Conservation (phyloP, 1,139 yeast species). For the Hanseniaspora uvarum region DNA sequence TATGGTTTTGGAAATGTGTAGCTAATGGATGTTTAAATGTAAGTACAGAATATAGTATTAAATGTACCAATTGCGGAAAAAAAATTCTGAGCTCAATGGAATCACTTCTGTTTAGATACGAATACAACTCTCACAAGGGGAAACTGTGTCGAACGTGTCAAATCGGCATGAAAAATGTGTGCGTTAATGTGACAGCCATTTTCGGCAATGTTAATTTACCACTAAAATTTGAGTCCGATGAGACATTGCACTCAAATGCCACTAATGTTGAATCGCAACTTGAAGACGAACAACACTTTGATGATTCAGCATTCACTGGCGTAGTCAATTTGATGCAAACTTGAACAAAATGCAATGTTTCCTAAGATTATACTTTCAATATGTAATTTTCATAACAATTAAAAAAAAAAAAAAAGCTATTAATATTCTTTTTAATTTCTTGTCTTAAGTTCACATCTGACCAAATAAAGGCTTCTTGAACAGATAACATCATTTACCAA, state of each 20-base stretch:
- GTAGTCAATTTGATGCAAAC: neutral
- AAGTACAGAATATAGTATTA: neutral
- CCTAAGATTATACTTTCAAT: neutral
- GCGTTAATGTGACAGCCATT: neutral
- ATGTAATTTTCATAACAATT: neutral
- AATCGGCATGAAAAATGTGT: neutral
- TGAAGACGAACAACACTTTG: conserved; percentile 1
- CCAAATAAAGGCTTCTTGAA: too few species aligned
- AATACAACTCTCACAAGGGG: neutral
- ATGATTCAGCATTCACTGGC: neutral
- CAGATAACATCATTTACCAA: too few species aligned
- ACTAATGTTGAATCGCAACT: neutral
- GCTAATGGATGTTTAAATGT: neutral
- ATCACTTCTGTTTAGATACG: neutral
- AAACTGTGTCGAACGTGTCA: conserved; percentile 1
- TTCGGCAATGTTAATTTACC: neutral
- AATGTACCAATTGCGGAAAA: neutral
- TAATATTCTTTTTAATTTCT: too few species aligned
- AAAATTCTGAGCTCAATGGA: neutral
- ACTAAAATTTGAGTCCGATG: neutral
- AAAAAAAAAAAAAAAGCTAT: neutral
- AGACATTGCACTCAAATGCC: neutral
- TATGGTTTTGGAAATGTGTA: conserved; percentile 4
- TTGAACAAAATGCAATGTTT: too few species aligned
- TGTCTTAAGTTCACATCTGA: too few species aligned